phyloP scores from a whole-genome alignment of 2,329 filamentous ascomycete species.

The Onygena corvina region DNA sequence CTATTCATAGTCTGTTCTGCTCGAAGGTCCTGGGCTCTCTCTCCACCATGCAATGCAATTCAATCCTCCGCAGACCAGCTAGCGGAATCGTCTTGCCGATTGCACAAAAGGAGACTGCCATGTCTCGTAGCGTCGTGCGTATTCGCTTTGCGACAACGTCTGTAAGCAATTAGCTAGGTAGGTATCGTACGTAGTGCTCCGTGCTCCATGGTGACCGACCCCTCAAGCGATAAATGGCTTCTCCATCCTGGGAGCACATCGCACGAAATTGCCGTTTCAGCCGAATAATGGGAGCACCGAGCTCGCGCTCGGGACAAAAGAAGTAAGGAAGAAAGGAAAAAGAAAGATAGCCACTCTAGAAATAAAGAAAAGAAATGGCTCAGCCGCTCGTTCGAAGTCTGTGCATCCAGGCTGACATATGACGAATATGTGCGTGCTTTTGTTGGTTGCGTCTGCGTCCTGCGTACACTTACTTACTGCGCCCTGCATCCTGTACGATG shows the following conservation, averaged over 20 bases:
- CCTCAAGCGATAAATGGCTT: no score
- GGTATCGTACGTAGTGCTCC: no score
- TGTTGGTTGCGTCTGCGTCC: not conserved
- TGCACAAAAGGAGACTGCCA: no score
- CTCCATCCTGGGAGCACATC: not conserved
- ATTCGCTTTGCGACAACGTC: no score
- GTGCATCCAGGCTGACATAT: not conserved
- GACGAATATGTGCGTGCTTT: not conserved
- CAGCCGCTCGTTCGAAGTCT: constrained; percentile 4
- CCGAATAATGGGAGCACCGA: not conserved
- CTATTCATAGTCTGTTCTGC: not conserved
- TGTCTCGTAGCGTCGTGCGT: no score
- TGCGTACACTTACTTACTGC: not conserved
- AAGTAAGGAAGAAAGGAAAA: not conserved
- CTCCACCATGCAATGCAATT: not conserved
- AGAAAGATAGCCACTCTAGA: no score
- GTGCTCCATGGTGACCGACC: no score
- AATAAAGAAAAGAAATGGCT: not conserved
- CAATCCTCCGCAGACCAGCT: not conserved
- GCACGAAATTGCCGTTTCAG: constrained; percentile 5
- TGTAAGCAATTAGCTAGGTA: no score
- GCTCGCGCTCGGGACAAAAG: not conserved
- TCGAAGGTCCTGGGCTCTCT: not conserved
- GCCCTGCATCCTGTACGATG: not conserved
- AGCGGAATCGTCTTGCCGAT: no score